phyloP scores from a whole-genome alignment of 768 basidiomycete species.

The Hypholoma fasciculare region DNA sequence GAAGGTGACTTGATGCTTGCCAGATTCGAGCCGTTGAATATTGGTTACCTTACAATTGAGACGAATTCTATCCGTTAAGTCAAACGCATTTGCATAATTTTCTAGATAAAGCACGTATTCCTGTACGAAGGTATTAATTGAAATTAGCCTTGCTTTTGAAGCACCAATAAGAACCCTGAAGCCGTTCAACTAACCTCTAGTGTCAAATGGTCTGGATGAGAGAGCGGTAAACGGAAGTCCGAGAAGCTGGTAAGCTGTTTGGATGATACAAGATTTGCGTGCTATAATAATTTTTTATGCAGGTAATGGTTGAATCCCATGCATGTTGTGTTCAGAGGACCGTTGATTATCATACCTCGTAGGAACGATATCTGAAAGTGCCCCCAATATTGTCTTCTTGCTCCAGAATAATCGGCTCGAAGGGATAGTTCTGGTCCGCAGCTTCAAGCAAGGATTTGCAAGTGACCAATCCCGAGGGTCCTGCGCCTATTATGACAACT shows the following conservation, averaged over 20 bases:
- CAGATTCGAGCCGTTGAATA: slow-evolving; percentile 20
- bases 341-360: slow-evolving; percentile 30
- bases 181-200: slow-evolving; percentile 29
- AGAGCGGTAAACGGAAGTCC: slow-evolving; percentile 52
- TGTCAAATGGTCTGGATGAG: slow-evolving; percentile 48
- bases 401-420: slow-evolving; percentile 50
- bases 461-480: slow-evolving; percentile 49
- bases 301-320: neutral
- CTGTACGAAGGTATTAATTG: slow-evolving; percentile 10
- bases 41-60: slow-evolving; percentile 37
- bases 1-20: slow-evolving; percentile 12
- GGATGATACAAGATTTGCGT: slow-evolving; percentile 51
- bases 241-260: slow-evolving; percentile 63
- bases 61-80: slow-evolving; percentile 35
- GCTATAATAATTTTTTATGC: slow-evolving; percentile 25
- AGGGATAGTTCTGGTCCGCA: slow-evolving; percentile 35
- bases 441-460: slow-evolving; percentile 49
- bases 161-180: neutral
- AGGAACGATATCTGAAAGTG: slow-evolving; percentile 50
- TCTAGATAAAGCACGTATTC: slow-evolving; percentile 55
- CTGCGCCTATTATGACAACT: slow-evolving; percentile 42
- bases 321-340: no score
- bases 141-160: neutral
- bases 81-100: slow-evolving; percentile 43
- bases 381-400: slow-evolving; percentile 52